Percentiles rank a stretch among this genome's conserved stretches.
Conservation (phyloP, 768 basidiomycete genomes). For the Coprinopsis strossmayeri region DNA sequence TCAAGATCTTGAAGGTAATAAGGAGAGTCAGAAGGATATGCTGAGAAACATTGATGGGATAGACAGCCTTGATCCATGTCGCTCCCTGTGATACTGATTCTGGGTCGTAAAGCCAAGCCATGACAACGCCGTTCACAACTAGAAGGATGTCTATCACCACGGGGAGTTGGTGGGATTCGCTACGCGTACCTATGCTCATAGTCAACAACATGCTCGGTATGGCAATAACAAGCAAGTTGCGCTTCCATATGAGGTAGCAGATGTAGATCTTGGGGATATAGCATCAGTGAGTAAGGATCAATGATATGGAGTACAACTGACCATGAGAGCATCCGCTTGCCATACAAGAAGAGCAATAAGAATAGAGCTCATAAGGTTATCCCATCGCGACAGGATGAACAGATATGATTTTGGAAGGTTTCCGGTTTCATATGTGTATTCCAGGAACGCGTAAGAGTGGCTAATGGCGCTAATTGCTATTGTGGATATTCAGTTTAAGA, state of each 20-base stretch:
- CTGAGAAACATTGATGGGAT: too few relatives aligned
- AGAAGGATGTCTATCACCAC: too few relatives aligned
- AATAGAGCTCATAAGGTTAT: not conserved
- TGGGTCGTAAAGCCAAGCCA: too few relatives aligned
- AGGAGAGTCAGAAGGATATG: too few relatives aligned
- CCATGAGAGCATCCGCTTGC: not conserved
- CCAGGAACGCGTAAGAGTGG: not conserved
- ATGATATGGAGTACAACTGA: not conserved
- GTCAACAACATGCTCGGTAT: not conserved
- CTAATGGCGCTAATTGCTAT: not conserved
- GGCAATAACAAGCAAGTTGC: not conserved
- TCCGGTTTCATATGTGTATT: not conserved
- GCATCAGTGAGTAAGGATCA: not conserved
- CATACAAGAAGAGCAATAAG: not conserved
- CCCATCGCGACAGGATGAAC: not conserved
- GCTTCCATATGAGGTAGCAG: not conserved
- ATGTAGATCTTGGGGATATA: not conserved
- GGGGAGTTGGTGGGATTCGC: too few relatives aligned
- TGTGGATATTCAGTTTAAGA: not conserved
- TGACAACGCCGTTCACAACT: too few relatives aligned
- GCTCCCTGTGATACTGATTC: too few relatives aligned
- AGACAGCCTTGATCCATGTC: too few relatives aligned
- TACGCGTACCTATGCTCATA: not conserved
- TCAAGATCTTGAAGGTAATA: too few relatives aligned
- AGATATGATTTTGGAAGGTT: not conserved